Conservation (phyloP, 1,139 yeast species). For the Candida sp. region DNA sequence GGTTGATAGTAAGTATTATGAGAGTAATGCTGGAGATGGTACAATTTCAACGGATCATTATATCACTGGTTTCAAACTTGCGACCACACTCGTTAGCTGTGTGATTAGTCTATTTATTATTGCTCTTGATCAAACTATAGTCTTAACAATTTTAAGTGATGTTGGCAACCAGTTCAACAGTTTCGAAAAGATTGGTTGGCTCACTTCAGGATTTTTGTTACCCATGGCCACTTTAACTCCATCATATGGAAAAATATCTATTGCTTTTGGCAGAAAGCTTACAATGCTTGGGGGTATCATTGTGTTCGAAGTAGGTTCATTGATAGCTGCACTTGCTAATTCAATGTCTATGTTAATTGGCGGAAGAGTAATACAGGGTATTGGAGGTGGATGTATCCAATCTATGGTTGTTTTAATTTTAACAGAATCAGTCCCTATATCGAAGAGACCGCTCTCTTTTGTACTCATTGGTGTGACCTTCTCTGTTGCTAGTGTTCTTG, state of each 20-base stretch:
- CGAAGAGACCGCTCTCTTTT: slow-evolving; percentile 52
- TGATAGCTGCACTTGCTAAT: slow-evolving; percentile 54
- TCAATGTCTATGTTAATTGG: slow-evolving; percentile 63
- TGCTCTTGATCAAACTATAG: slow-evolving; percentile 69
- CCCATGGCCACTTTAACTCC: slow-evolving; percentile 59
- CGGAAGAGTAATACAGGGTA: slow-evolving; percentile 68
- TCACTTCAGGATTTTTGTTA: slow-evolving; percentile 56
- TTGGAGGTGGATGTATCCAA: slow-evolving; percentile 72
- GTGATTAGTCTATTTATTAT: slow-evolving; percentile 52
- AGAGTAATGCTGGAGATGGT: slow-evolving; percentile 59
- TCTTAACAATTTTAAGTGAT: slow-evolving; percentile 52
- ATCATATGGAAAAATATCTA: slow-evolving; percentile 59
- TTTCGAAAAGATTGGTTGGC: slow-evolving; percentile 59
- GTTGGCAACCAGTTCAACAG: slow-evolving; percentile 53
- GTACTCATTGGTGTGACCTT: slow-evolving; percentile 51
- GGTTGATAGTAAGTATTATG: slow-evolving; percentile 19
- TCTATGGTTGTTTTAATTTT: slow-evolving; percentile 56
- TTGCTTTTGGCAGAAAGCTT: slow-evolving; percentile 59
- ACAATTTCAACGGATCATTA: slow-evolving; percentile 49
- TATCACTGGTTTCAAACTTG: slow-evolving; percentile 39
- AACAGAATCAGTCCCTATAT: slow-evolving; percentile 59
- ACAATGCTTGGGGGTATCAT: slow-evolving; percentile 47
- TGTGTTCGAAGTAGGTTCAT: slow-evolving; percentile 61
- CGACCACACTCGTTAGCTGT: slow-evolving; percentile 42
- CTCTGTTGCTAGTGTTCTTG: slow-evolving; percentile 54